Base-by-base conservation (phyloP, 371 early-diverging fungal genomes). In the Neoconidiobolus thromboides region DNA sequence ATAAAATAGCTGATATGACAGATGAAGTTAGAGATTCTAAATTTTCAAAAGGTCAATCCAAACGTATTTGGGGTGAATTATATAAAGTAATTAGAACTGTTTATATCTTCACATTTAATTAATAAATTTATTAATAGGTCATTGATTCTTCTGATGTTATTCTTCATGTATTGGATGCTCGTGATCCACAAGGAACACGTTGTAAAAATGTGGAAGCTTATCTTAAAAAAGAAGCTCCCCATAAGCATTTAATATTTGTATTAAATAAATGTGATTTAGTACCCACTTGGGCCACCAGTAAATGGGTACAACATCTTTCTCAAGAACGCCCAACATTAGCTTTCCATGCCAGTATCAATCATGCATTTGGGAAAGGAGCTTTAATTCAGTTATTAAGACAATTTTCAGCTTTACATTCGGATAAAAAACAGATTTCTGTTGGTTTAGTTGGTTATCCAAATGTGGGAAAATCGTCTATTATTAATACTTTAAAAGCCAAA, bases 211-310 rank as follows among this genome's bases (percentile, higher is more conserved):
- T 99, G 26, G 94, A 93, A 68, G 80, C 80, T 63, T 91, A 89
- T 66, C 70, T 99, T 42, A 88, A 89, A 69, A 89, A 91, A 63
- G 93, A 99, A 69, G 90, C 89, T 43, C 79, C 82, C 44, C 97
- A 98, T 76, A 99, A 99, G 76, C 97, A 99, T 66, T 64, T 99
- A 62, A 82, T 99, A 46, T 98, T 90, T 73, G 80, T 99, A n/a
- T 79, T 99, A 48, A 99, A 99, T 86, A 99, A 99, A 77, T 94
- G 94, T 64, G 99, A 99, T 78, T 74, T 99, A 60, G 92, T 99
- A 1, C 99, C 99, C 36, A 95, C 97, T 44, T 93, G 94, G 89
- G 96, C 95, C n/a, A 97, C 99, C 14, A 89, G 77, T 61, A 75
- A 86, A 65, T 99, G 99, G 99, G 91, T 99, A 39, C 82, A 82